Evolutionary conservation across 331 rosid species (phyloP).

Genomic region (Rhamnella rubrinervis): DNA sequence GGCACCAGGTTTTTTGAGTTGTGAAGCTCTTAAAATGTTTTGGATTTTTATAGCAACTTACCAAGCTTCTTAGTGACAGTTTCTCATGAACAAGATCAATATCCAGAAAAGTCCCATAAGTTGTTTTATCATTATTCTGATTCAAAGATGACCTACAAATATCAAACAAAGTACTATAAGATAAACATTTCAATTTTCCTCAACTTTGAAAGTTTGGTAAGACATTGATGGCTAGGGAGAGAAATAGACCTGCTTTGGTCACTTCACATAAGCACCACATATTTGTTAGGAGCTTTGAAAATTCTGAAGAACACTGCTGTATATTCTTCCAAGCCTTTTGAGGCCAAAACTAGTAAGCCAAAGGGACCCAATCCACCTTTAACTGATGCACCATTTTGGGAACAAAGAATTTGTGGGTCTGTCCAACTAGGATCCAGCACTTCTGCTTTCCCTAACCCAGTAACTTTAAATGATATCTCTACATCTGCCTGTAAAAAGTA

Average conservation of each 20-base stretch:
- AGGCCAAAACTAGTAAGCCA: slow-evolving; percentile 62
- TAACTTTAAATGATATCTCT: slow-evolving; percentile 50
- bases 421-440: slow-evolving; percentile 38
- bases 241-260: slow-evolving; percentile 72
- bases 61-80: slow-evolving; percentile 67
- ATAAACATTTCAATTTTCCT: background rate
- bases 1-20: background rate
- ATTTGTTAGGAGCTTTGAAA: slow-evolving; percentile 40
- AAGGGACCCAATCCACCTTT: slow-evolving; percentile 66
- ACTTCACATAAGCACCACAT: slow-evolving; percentile 73
- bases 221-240: background rate
- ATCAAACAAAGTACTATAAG: background rate
- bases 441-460: slow-evolving; percentile 42
- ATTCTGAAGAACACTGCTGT: slow-evolving; percentile 74
- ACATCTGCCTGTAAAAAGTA: slow-evolving; percentile 56
- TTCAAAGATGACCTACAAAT: slow-evolving; percentile 41
- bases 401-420: slow-evolving; percentile 55
- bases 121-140: slow-evolving; percentile 45
- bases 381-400: slow-evolving; percentile 42
- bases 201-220: background rate
- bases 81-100: slow-evolving; percentile 52
- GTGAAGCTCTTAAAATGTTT: background rate
- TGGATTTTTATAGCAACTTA: slow-evolving; percentile 29
- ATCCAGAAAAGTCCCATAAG: slow-evolving; percentile 56
- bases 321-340: slow-evolving; percentile 61